phyloP scores from a whole-genome alignment of 805 yeast genomes.

The Myxozyma mucilagina region DNA sequence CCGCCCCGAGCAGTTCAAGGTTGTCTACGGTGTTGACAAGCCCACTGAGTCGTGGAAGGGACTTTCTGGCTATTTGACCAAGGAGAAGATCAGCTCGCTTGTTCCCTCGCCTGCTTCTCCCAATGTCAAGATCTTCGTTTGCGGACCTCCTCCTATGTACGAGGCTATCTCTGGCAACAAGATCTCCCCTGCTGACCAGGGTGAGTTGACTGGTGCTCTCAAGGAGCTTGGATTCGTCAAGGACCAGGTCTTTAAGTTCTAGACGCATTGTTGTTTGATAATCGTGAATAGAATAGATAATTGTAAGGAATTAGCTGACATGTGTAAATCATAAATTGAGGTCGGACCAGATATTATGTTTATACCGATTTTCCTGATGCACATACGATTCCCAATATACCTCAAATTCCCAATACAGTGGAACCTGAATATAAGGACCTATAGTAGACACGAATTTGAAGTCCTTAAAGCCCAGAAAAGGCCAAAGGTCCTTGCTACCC shows the following conservation, averaged over 20 bases:
- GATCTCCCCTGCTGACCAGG: constrained; percentile 87
- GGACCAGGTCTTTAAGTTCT: constrained; percentile 76
- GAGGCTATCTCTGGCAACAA: constrained; percentile 84
- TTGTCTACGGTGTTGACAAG: constrained; percentile 78
- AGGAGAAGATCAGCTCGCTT: constrained; percentile 63
- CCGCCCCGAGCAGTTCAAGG: constrained; percentile 74
- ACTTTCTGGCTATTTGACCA: constrained; percentile 71
- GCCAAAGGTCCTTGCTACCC: no score
- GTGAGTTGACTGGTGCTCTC: constrained; percentile 86
- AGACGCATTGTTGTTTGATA: background rate
- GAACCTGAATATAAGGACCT: no score
- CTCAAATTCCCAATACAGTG: background rate
- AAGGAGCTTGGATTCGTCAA: constrained; percentile 84
- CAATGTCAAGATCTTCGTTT: constrained; percentile 75
- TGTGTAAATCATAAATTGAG: no score
- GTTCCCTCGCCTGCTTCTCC: constrained; percentile 65
- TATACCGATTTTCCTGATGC: no score
- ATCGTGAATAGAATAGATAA: background rate
- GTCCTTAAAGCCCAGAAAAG: no score
- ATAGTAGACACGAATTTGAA: no score
- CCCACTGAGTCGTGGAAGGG: constrained; percentile 51
- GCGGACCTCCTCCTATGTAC: constrained; percentile 95
- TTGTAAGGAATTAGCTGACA: no score
- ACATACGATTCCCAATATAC: background rate
- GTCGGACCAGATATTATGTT: no score